A percentile compares a stretch with the other conserved stretches of the same genome.
These are phyloP conservation scores for Crataegus laevigata DNA, from an alignment of 306 rosid species.

Conservation along the genomic window DNA sequence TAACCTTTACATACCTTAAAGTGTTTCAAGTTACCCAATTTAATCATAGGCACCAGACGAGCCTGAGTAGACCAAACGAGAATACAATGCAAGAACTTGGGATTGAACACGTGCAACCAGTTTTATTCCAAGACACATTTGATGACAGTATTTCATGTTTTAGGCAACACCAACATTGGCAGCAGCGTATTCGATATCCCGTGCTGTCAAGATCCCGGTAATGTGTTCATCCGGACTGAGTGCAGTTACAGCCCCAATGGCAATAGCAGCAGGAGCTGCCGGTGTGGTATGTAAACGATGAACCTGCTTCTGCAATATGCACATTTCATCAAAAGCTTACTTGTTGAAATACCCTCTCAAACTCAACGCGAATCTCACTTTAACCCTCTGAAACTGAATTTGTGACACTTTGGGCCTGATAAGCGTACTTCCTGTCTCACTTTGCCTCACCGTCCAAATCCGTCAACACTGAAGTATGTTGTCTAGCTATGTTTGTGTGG, in stretches of 20 bases:
- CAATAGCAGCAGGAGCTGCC: slow-evolving; percentile 86
- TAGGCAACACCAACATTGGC: slow-evolving; percentile 92
- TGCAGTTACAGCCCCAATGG: slow-evolving; percentile 88
- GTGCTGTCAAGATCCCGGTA: slow-evolving; percentile 84
- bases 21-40: too few species aligned
- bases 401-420: too few species aligned
- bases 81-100: background rate
- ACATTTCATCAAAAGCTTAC: background rate
- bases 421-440: too few species aligned
- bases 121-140: slow-evolving; percentile 1
- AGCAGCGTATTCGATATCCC: slow-evolving; percentile 78
- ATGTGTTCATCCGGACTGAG: slow-evolving; percentile 88
- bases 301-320: background rate
- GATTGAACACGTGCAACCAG: too few species aligned
- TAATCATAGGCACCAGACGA: background rate
- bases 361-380: too few species aligned
- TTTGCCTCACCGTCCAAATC: too few species aligned
- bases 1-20: background rate
- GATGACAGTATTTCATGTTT: slow-evolving; percentile 3
- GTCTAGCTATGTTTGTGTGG: background rate
- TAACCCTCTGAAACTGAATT: too few species aligned
- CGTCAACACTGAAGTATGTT: background rate
- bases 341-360: too few species aligned
- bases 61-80: background rate
- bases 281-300: slow-evolving; percentile 61